Evolutionary conservation across 2,329 filamentous ascomycete species (phyloP).

Genomic region (Ascochyta lentis): DNA sequence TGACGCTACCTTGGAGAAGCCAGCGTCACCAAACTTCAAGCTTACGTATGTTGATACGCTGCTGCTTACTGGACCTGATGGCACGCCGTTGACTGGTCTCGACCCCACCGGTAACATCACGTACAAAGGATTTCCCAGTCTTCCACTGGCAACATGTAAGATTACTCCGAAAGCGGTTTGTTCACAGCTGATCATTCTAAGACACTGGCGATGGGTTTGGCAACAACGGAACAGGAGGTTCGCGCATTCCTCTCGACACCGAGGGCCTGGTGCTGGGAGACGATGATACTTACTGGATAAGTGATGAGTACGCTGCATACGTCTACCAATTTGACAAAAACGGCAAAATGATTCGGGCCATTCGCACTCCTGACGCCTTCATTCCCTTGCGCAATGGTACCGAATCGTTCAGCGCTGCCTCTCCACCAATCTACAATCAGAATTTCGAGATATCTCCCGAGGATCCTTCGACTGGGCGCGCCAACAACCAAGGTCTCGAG

Average conservation of each 20-base stretch:
- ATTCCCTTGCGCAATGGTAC: conserved; percentile 68
- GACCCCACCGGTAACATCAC: conserved; percentile 38
- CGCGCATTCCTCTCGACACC: conserved; percentile 66
- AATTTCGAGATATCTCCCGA: conserved; percentile 58
- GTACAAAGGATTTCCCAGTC: conserved; percentile 65
- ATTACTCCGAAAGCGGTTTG: no score
- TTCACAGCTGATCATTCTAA: conserved; percentile 2
- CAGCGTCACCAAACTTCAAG: conserved; percentile 66
- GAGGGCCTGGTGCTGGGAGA: conserved; percentile 70
- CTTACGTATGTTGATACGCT: conserved; percentile 70
- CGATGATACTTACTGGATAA: conserved; percentile 70
- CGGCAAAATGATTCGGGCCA: conserved; percentile 68
- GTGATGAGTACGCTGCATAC: conserved; percentile 70
- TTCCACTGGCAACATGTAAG: conserved; percentile 66
- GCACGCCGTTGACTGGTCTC: conserved; percentile 61
- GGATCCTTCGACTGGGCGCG: conserved; percentile 66
- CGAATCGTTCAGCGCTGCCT: conserved; percentile 68
- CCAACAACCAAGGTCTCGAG: conserved; percentile 80
- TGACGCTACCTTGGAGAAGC: conserved; percentile 59
- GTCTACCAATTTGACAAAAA: conserved; percentile 68
- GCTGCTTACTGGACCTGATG: conserved; percentile 68
- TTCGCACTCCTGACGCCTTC: conserved; percentile 69
- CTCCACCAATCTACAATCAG: conserved; percentile 66
- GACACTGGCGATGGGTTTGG: conserved; percentile 72
- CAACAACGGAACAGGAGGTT: conserved; percentile 64